Evolutionary conservation across 805 yeast genomes (phyloP).

Genomic region (Schwanniomyces pseudopolymorphus): DNA sequence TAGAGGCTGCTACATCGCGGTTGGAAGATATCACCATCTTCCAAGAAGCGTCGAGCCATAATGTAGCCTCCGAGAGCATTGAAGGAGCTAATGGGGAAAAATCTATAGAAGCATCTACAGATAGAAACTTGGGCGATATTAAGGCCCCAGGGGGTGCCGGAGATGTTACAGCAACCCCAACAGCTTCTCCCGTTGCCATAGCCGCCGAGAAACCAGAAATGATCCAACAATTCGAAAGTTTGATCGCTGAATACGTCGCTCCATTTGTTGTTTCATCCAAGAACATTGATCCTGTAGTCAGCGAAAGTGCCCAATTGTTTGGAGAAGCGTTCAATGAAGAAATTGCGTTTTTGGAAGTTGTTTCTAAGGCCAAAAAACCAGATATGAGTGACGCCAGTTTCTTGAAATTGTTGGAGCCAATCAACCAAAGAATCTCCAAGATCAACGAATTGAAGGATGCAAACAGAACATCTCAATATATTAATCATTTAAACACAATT

Average conservation of each 20-base stretch:
- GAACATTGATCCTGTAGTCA: constrained; percentile 56
- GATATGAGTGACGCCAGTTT: constrained; percentile 54
- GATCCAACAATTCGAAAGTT: constrained; percentile 52
- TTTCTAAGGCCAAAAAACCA: constrained; percentile 64
- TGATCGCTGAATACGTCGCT: constrained; percentile 50
- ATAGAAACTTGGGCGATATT: neutral
- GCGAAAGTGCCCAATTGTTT: constrained; percentile 51
- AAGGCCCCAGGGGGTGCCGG: neutral
- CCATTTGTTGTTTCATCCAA: constrained; percentile 60
- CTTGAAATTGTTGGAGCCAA: constrained; percentile 61
- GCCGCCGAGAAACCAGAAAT: constrained; percentile 11
- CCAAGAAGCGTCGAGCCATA: constrained; percentile 57
- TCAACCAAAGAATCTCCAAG: constrained; percentile 57
- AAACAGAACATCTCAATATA: constrained; percentile 64
- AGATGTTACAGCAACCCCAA: constrained; percentile 11
- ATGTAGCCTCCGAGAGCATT: constrained; percentile 12
- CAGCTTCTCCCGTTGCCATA: constrained; percentile 3
- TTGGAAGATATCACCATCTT: constrained; percentile 83
- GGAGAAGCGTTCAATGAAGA: constrained; percentile 60
- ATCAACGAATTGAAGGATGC: constrained; percentile 69
- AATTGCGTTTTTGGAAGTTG: constrained; percentile 57
- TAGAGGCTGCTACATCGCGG: constrained; percentile 92
- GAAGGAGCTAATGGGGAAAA: constrained; percentile 6
- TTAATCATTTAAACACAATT: constrained; percentile 75
- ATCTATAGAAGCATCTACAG: constrained; percentile 1